These are phyloP conservation scores for Chaetoceros muelleri DNA, from an alignment of 108 stramenopile genomes.

Conservation along the genomic window DNA sequence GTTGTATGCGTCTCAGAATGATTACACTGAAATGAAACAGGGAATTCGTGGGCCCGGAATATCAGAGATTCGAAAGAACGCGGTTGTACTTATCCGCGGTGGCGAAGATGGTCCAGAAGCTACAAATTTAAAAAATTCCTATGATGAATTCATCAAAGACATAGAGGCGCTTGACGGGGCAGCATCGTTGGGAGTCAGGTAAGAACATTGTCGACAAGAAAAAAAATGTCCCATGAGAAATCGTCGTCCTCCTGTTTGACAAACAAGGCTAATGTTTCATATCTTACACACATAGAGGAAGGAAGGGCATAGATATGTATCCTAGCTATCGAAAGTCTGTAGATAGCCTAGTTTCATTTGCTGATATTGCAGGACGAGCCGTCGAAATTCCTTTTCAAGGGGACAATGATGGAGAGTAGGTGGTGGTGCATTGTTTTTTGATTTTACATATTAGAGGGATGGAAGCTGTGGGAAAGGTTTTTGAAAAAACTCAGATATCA, in stretches of 20 bases:
- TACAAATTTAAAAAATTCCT: constrained; percentile 15
- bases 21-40: constrained; percentile 24
- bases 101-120: constrained; percentile 50
- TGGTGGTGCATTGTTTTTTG: no score
- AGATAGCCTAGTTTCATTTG: constrained; percentile 6
- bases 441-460: no score
- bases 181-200: constrained; percentile 29
- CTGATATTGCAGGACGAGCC: constrained; percentile 2
- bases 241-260: no score
- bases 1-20: constrained; percentile 13
- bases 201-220: no score
- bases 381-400: constrained; percentile 12
- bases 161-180: constrained; percentile 36
- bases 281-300: no score
- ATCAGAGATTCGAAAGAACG: constrained; percentile 29
- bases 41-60: constrained; percentile 31
- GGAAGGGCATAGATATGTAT: neutral
- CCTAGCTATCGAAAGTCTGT: constrained; percentile 6
- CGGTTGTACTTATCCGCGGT: constrained; percentile 25
- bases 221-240: no score
- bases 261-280: neutral
- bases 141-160: constrained; percentile 26
- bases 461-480: no score
- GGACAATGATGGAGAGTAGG: no score
- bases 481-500: no score